Conservation (phyloP, 192 early-diverging fungal genomes). For the Coemansia pectinata region DNA sequence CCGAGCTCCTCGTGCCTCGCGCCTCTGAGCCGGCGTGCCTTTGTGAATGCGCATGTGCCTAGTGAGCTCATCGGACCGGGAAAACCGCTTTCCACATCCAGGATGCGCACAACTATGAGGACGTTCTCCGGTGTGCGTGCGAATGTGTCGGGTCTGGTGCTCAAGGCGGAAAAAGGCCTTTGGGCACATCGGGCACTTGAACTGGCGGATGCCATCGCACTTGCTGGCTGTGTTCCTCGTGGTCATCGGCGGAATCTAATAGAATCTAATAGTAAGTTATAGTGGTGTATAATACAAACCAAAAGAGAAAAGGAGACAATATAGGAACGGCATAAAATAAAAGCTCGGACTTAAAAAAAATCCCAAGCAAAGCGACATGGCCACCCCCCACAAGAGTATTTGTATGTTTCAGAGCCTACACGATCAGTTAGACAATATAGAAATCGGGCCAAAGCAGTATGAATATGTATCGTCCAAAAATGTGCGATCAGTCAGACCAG, state of each 20-base stretch:
- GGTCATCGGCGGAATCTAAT: constrained; percentile 17
- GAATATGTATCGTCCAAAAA: constrained; percentile 14
- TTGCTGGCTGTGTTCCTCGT: constrained; percentile 45
- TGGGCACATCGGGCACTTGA: constrained; percentile 72
- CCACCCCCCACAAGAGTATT: background rate
- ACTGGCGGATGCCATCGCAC: constrained; percentile 59
- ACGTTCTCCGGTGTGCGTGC: constrained; percentile 85
- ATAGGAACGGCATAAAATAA: background rate
- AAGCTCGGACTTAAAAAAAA: background rate
- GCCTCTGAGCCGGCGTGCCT: constrained; percentile 37
- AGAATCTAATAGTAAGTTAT: background rate
- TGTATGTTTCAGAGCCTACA: constrained; percentile 15
- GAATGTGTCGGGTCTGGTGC: constrained; percentile 79
- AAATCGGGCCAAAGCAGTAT: constrained; percentile 21
- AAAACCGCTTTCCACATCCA: constrained; percentile 79
- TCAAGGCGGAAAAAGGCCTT: constrained; percentile 76
- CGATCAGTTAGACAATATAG: constrained; percentile 17
- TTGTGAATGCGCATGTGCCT: constrained; percentile 63
- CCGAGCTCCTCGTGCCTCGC: constrained; percentile 34
- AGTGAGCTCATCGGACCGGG: constrained; percentile 76
- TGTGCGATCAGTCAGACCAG: constrained; percentile 6
- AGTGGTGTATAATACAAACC: background rate
- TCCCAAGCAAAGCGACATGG: background rate
- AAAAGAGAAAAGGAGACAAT: background rate
- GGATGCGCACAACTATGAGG: constrained; percentile 77